Base-by-base conservation (phyloP, 176 grass and related monocot genomes). In the Oryza glaberrima region DNA sequence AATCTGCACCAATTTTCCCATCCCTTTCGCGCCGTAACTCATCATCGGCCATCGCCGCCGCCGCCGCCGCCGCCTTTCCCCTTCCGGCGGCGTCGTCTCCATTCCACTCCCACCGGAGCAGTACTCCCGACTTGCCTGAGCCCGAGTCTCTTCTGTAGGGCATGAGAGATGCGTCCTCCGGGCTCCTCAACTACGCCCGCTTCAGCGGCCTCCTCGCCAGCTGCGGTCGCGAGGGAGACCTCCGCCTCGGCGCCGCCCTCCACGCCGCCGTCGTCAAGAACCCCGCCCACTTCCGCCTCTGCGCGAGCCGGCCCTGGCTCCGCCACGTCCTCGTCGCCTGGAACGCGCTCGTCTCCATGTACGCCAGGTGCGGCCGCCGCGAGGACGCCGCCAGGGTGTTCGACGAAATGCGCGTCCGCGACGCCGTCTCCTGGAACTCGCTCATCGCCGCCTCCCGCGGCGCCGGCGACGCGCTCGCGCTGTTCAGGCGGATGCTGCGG, bases 401-500 rank as follows among this genome's bases (percentile, higher is more conserved):
- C 79, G 95, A 94, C 68, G 78, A 86, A 94, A 98, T 93, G 95
- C 82, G 25, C 78, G 16, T 82, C 3, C 94, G 84, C 82, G 95
- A 98, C 72, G 88, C 95, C 44, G 22, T 93, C 41, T 98, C 95
- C 73, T 98, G 92, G 90, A 98, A 98, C 75, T 94, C 95, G 8
- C 79, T 98, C 81, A 83, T 98, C 61, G 28, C 86, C 35, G 72
- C 86, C 22, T 36, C 89, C 11, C 84, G 77, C 5, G 47, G 75
- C 72, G 4, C 56, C 15, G 73, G 73, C 4, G 66, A 85, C 4
- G 89, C 80, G 15, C 77, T 98, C 54, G 65, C 9, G 17, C 89
- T 76, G 48, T 85, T 98, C 82, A 85, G 79, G 25, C 19, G 58
- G 77, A 98, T 98, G 96, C 83, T 87, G 73, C 68, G 49, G 7